These are phyloP conservation scores for Cladorrhinum sp. DNA, from an alignment of 2,329 filamentous ascomycete species.

Conservation along the genomic window DNA sequence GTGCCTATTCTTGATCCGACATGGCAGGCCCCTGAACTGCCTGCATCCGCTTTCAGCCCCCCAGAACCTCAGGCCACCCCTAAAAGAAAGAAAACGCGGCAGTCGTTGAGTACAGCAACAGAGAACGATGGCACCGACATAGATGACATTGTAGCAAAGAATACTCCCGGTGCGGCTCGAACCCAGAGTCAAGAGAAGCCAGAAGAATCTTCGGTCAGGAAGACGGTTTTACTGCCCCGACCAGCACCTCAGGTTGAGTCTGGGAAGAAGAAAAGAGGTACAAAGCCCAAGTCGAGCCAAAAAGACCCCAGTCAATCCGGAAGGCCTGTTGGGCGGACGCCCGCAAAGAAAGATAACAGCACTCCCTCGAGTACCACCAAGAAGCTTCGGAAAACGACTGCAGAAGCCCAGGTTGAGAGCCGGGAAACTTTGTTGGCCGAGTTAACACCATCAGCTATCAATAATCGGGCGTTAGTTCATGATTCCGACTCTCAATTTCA, in stretches of 20 bases:
- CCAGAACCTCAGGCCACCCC: slow-evolving; percentile 10
- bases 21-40: slow-evolving; percentile 39
- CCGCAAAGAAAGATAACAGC: background rate
- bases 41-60: slow-evolving; percentile 10
- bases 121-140: slow-evolving; percentile 25
- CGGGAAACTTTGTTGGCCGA: background rate
- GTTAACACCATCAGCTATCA: background rate
- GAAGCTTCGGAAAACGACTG: background rate
- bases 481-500: background rate
- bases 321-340: background rate
- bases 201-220: background rate
- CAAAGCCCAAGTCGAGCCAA: background rate
- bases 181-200: background rate
- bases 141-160: slow-evolving; percentile 33
- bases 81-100: slow-evolving; percentile 17
- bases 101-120: slow-evolving; percentile 14
- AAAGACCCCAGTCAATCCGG: background rate
- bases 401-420: background rate
- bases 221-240: slow-evolving; percentile 11
- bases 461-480: background rate
- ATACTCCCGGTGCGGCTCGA: background rate
- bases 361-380: background rate
- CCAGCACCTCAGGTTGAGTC: background rate
- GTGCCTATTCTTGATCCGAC: slow-evolving; percentile 32
- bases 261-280: background rate